Conservation (phyloP, 148 eudicot genomes). For the Salicornia ramosissima region DNA sequence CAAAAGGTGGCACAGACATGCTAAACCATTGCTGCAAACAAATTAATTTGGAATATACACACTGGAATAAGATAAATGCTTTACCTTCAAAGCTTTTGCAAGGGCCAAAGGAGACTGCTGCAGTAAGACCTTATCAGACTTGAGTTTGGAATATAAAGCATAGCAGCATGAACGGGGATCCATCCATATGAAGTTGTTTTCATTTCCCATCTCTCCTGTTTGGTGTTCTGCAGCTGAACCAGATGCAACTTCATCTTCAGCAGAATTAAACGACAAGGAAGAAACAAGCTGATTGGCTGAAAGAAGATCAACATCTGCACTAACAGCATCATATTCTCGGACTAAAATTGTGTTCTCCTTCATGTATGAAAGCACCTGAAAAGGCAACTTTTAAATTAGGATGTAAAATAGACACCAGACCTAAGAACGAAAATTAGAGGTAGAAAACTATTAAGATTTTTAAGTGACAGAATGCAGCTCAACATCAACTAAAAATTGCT, state of each 20-base stretch:
- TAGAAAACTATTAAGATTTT: neutral
- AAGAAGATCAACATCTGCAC: slow-evolving; percentile 67
- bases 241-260: slow-evolving; percentile 20
- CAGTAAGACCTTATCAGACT: slow-evolving; percentile 56
- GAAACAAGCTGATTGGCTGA: slow-evolving; percentile 61
- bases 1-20: too few species aligned
- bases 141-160: slow-evolving; percentile 77
- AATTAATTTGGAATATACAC: neutral
- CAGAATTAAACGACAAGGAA: slow-evolving; percentile 26
- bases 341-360: slow-evolving; percentile 69
- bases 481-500: neutral
- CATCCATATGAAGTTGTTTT: slow-evolving; percentile 59
- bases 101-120: slow-evolving; percentile 90
- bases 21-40: neutral
- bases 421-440: neutral
- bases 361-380: slow-evolving; percentile 58
- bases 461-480: neutral
- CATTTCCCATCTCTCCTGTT: slow-evolving; percentile 30
- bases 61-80: neutral
- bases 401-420: neutral
- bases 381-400: neutral
- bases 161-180: slow-evolving; percentile 83
- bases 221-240: slow-evolving; percentile 24
- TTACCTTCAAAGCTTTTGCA: slow-evolving; percentile 88
- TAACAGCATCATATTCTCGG: slow-evolving; percentile 65